Evolutionary conservation across 2,329 filamentous ascomycete species (phyloP), one percentile per base, ranked within the genome.

Genomic region (Erysiphe pulchra): DNA sequence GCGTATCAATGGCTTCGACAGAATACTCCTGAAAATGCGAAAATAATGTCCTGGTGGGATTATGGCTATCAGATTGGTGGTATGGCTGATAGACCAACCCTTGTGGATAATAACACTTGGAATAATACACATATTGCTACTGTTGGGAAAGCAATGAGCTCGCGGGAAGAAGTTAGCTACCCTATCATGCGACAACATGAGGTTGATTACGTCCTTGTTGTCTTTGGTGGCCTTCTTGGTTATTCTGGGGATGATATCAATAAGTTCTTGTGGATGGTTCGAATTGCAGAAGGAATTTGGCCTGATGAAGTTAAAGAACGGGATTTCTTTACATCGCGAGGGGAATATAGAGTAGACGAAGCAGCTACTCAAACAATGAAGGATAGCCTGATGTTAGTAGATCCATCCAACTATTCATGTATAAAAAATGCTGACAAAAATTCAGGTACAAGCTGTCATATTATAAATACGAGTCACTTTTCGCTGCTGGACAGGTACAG

Each of bases 41-140:
- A 95, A 71, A 80, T 98, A 60, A 95, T 95, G 87, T 90, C 86
- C 1, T 98, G 90, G 90, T 98, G 90, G 90, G 90, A 98, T 61
- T 98, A 98, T 58, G 90, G 90, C 52, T 98, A 98, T 67, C 90
- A 98, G 65, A 98, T 98, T 62, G 90, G 90, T 65, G 90, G 90
- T 53, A 98, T 98, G 90, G 90, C 90, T 44, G 90, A 98, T 62
- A 75, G 90, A 46, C 90, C 90, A 32, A 98, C 90, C 1, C 70
- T 98, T 32, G 90, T 98, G 32, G 90, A 98, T 68, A 98, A 98
- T 70, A 98, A 98, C 67, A 98, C 90, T 2, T 98, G 90, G 90
- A 98, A 98, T 70, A 98, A 98, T 68, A 98, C 90, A 8, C 90
- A 98, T 62, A 98, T 98, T 63, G 90, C 90, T 45, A 98, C 90